phyloP scores from a whole-genome alignment of 208 protist genomes.

The Acanthamoeba healyi region DNA sequence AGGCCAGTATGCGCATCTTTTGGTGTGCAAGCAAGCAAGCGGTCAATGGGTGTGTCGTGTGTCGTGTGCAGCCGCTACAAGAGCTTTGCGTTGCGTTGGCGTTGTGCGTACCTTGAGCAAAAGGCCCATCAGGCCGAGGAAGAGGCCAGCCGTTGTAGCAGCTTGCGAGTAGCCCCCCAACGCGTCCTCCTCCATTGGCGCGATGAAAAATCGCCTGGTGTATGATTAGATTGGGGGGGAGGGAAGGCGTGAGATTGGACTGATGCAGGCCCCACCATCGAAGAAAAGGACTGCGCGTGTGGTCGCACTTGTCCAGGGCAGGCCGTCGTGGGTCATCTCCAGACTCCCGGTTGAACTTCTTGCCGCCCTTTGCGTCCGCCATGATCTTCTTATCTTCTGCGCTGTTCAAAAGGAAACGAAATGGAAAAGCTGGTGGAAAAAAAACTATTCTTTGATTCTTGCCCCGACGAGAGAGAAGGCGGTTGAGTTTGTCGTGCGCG shows the following conservation, averaged over 20 bases:
- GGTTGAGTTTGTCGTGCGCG: neutral
- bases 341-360: constrained; percentile 7
- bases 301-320: neutral
- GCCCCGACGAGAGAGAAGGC: neutral
- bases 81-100: too few species aligned
- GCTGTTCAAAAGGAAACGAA: too few species aligned
- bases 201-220: constrained; percentile 13
- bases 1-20: constrained; percentile 3
- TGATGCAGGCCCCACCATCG: too few species aligned
- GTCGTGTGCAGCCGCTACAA: too few species aligned
- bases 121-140: neutral
- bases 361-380: neutral
- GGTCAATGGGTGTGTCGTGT: neutral
- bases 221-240: too few species aligned
- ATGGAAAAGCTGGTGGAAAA: neutral
- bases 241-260: too few species aligned
- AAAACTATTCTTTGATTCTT: neutral
- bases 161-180: constrained; percentile 16
- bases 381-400: too few species aligned
- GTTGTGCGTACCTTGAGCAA: neutral
- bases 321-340: neutral
- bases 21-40: neutral
- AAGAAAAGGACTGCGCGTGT: too few species aligned
- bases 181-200: neutral
- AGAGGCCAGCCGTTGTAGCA: neutral